Base-by-base conservation (phyloP, 1,284 basidiomycete genomes). In the Boletus smithii region DNA sequence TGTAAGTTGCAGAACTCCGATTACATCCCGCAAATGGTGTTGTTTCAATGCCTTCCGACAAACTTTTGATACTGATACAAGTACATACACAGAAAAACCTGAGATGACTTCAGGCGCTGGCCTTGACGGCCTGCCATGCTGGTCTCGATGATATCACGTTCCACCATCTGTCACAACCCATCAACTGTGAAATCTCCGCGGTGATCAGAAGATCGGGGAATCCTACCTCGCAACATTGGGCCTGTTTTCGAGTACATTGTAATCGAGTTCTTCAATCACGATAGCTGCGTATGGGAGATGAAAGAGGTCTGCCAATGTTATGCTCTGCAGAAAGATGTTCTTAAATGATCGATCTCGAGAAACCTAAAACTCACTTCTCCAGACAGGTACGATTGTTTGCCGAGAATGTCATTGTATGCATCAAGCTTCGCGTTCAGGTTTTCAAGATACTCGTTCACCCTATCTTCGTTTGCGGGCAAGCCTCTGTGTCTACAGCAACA, bases 281-380 rank as follows among this genome's bases (percentile, higher is more conserved):
- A 68, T 53, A 13, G 57, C 37, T 11, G 66, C 76, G 46, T 72
- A 74, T 0, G 81, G 75, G 3, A 83, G 62, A 53, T 83, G 78
- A 65, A 73, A 80, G 8, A 83, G 59, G 55, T 83, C 81, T 1
- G 73, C 78, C n/a, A 83, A 64, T 5, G 76, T 76, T 13, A 79
- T 26, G 36, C 67, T 62, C 74, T 79, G 51, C 32, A 26, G 5
- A 44, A 37, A 36, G 14, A 29, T 2, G 14, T 26, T 17, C 7
- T 34, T 34, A 18, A 31, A 30, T 8, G 7, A 20, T 18, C 17
- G 4, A 26, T 23, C 27, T 7, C 7, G 6, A 8, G 2, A 17
- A 38, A 29, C 8, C 3, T 1, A n/a, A 3, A 20, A 53, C 59
- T 40, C 29, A 67, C 68, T 17, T 61, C 54, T 44, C 66, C 66